Base-by-base conservation (phyloP, 495 filamentous ascomycete genomes). In the Terfezia boudieri region DNA sequence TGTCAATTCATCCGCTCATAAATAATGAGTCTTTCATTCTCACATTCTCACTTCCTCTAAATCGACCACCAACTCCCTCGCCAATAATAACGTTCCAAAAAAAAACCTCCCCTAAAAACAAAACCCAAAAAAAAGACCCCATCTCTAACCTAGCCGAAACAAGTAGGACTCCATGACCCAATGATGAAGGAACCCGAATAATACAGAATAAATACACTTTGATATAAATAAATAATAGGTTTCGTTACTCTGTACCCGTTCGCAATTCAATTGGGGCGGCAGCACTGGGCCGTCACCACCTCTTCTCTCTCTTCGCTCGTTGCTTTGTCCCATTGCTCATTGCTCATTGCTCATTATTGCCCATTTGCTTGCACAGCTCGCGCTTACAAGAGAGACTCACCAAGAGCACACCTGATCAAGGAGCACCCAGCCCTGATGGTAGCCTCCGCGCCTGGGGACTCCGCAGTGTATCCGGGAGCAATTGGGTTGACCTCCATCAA, bases 401-500 rank as follows among this genome's bases (percentile, higher is more conserved):
- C 90, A 54, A 95, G 65, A 9, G 86, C 88, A 68, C 89, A 95
- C 52, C 90, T 74, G 10, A 98, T 84, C 58, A 98, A 70, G 48
- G 82, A 89, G 67, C 86, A 90, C 2, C 90, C 90, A 8, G 87
- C 82, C 36, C 87, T 71, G 56, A 98, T 83, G 2, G 90, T 98
- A 67, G 95, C 87, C 32, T 75, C 73, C 0, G 86, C 87, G 1
- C 85, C 87, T 51, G 78, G 55, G 51, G 75, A 73, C 48, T 70
- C 64, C 22, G 37, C 16, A 20, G 26, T 36, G 56, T 57, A 26
- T 67, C 74, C 14, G 71, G 69, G 59, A 84, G 88, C 57, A 93
- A 69, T 56, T 8, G 89, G 89, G 71, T 99, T 99, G 55, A 99
- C 92, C 69, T 99, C 90, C 56, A 82, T 92, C 65, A 99, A 70